Percentiles rank a stretch among this genome's conserved stretches.
phyloP scores from a whole-genome alignment of 306 rosid genomes.

The Glycine latifolia region DNA sequence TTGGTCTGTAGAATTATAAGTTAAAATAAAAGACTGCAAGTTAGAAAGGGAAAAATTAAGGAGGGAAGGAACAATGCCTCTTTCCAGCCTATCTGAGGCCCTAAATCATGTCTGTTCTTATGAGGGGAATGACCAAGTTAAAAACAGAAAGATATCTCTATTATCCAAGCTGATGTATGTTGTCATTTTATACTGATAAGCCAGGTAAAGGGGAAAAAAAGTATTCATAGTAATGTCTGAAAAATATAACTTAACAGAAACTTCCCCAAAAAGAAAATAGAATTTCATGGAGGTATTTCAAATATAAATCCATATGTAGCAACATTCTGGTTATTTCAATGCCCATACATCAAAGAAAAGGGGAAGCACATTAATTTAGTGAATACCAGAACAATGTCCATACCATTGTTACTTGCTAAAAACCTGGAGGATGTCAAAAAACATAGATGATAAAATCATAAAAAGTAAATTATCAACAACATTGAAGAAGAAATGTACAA shows the following conservation, averaged over 20 bases:
- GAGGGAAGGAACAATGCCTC: not conserved
- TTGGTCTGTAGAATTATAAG: slow-evolving; percentile 65
- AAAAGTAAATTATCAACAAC: slow-evolving; percentile 21
- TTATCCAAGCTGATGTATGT: not conserved
- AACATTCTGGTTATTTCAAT: slow-evolving; percentile 30
- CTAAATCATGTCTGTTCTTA: not conserved
- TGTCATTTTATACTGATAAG: slow-evolving; percentile 10
- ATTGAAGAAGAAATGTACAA: slow-evolving; percentile 30
- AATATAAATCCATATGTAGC: slow-evolving; percentile 18
- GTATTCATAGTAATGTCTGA: not conserved
- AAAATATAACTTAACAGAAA: slow-evolving; percentile 25
- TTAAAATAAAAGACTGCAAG: slow-evolving; percentile 11
- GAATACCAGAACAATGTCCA: slow-evolving; percentile 1
- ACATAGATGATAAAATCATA: slow-evolving; percentile 15
- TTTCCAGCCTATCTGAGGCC: slow-evolving; percentile 30
- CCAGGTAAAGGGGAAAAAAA: not conserved
- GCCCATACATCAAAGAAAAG: slow-evolving; percentile 1
- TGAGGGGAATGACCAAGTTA: slow-evolving; percentile 18
- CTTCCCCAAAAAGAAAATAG: slow-evolving; percentile 26
- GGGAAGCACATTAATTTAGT: slow-evolving; percentile 14
- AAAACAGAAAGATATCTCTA: slow-evolving; percentile 4
- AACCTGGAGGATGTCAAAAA: slow-evolving; percentile 25
- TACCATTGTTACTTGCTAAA: not conserved
- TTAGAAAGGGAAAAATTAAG: not conserved
- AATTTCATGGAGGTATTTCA: slow-evolving; percentile 20